A percentile compares a stretch with the other conserved stretches of the same genome.
phyloP scores from a whole-genome alignment of 106 monocot genomes.

The Platanthera guangdongensis region DNA sequence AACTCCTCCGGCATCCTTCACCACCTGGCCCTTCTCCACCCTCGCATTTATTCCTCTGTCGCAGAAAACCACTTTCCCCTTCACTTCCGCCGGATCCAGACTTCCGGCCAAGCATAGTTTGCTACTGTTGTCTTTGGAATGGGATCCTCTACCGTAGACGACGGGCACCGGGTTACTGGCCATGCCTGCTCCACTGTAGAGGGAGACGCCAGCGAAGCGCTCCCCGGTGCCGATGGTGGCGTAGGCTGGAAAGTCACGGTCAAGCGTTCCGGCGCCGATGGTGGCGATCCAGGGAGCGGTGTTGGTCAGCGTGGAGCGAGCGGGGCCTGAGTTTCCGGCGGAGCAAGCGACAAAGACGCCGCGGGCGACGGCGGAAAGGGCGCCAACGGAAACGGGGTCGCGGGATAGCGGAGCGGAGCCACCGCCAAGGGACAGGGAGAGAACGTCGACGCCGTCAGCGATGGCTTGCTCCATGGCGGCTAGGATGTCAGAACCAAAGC shows the following conservation, averaged over 20 bases:
- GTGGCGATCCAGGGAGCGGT: conserved; percentile 43
- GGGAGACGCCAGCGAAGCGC: conserved; percentile 33
- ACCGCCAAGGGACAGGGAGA: conserved; percentile 40
- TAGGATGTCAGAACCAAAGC: conserved; percentile 24
- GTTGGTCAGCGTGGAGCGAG: conserved; percentile 20
- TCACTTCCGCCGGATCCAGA: conserved; percentile 28
- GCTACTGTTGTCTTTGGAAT: neutral
- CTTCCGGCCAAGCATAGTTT: conserved; percentile 33
- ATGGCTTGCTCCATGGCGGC: conserved; percentile 26
- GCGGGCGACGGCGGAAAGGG: conserved; percentile 21
- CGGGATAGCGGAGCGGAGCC: neutral
- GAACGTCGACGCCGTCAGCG: conserved; percentile 26
- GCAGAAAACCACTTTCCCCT: conserved; percentile 47
- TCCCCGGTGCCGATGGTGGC: conserved; percentile 24
- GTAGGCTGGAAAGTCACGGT: conserved; percentile 26
- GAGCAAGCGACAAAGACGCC: conserved; percentile 34
- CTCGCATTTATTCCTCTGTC: conserved; percentile 46
- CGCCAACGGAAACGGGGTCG: conserved; percentile 12
- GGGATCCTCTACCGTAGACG: conserved; percentile 11
- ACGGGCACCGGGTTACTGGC: neutral
- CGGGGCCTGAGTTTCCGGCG: conserved; percentile 31
- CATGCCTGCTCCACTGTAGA: conserved; percentile 32
- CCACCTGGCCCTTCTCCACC: conserved; percentile 56
- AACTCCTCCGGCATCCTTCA: conserved; percentile 46
- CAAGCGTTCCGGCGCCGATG: conserved; percentile 27